Base-by-base conservation (phyloP, 768 basidiomycete genomes). In the Auriculariales sp. region DNA sequence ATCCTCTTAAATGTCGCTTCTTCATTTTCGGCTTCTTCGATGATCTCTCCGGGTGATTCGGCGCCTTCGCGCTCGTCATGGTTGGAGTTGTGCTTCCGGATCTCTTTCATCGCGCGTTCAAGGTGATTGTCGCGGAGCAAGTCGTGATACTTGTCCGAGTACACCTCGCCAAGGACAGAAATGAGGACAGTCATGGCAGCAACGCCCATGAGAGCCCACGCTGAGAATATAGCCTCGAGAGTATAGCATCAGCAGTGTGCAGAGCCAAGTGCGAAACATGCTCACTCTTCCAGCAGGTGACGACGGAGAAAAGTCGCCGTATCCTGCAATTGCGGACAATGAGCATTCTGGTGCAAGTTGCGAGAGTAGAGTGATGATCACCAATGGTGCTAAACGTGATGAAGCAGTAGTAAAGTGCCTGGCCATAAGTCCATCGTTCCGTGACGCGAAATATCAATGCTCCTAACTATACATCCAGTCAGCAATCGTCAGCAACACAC, bases 151-250 rank as follows among this genome's bases (percentile, higher is more conserved):
- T 74, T 71, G 3, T 68, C 71, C 0, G 78, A 77, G 53, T 77
- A 81, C 2, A 75, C 77, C 54, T 87, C 84, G 17, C 79, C 71
- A 27, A 83, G 56, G 46, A 85, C 81, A 5, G 84, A 81, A 52
- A 87, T 71, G 12, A 87, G 67, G 25, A 83, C 76, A 0, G 86
- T 84, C 77, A 88, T 75, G 1, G 82, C 77, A 1, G 71, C 83
- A 12, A 87, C 79, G 14, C 84, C 87, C 5, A 86, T 63, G 30
- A 89, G 61, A 0, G 85, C 81, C 86, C 86, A 88, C 2, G 77
- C 74, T 33, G 87, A 72, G 59, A 89, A 89, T 29, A 89, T 70
- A 12, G 81, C 75, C n/a, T n/a, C n/a, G n/a, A n/a, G n/a, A n/a
- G n/a, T n/a, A n/a, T n/a, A n/a, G n/a, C n/a, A n/a, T n/a, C n/a